Base-by-base conservation (phyloP, 1,284 basidiomycete genomes). In the Marasmius fiardii region DNA sequence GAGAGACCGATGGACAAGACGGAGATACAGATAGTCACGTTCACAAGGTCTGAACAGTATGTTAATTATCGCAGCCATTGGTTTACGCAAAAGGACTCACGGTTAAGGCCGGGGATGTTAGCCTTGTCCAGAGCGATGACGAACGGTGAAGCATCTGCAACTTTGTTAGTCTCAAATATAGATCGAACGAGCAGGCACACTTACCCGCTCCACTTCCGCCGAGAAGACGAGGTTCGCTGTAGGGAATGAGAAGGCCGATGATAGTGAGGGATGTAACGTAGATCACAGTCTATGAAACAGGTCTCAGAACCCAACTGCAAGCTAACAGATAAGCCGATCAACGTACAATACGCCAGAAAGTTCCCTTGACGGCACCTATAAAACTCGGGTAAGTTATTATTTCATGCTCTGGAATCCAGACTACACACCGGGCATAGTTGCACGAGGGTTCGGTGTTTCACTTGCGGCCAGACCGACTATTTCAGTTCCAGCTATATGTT, bases 1-100 rank as follows among this genome's bases (percentile, higher is more conserved):
- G 83, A 83, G 58, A 83, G 80, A 4, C 83, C 87, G n/a, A 88
- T 86, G 1, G 84, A 87, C 56, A 86, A 77, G 20, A 89, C 88
- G 54, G 86, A 85, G 35, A 86, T 77, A 58, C 90, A 76, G 57
- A 92, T 85, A 49, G 76, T 79, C 24, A 82, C 83, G 66, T 92
- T 91, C 71, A 90, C 81, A 68, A 83, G 76, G 60, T 76, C 73
- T 74, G 11, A 41, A 16, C 5, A 20, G 21, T 14, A 4, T 8
- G 33, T 44, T 5, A 35, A 39, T 21, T 43, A 6, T 39, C 6
- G 20, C 16, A 12, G 28, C 33, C n/a, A 41, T 26, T 18, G 10
- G 12, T 47, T 7, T 11, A 31, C 0, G 45, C 5, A 26, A 6
- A 10, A 43, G n/a, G 4, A 64, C 72, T 43, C 54, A 75, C 82